Conservation (phyloP, 768 basidiomycete genomes). For the Candolleomyces eurysporus region DNA sequence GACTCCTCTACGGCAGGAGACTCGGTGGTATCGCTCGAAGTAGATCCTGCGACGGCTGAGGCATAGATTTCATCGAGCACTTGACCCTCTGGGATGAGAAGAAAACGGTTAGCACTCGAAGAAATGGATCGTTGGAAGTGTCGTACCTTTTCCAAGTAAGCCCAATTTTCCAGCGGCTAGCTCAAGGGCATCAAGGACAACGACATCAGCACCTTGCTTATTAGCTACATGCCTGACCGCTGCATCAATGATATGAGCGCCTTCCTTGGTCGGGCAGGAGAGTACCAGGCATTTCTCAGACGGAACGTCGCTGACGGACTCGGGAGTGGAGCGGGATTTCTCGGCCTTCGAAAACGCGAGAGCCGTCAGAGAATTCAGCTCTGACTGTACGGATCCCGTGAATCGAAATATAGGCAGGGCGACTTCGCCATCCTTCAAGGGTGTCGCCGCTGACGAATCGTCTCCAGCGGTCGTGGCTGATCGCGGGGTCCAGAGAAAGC, state of each 20-base stretch:
- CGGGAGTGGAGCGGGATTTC: background rate
- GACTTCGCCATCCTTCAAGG: background rate
- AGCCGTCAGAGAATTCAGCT: background rate
- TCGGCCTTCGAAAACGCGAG: background rate
- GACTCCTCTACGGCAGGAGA: background rate
- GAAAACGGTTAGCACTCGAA: background rate
- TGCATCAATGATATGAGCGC: slow-evolving; percentile 10
- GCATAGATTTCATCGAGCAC: background rate
- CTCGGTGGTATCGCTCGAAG: background rate
- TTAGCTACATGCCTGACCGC: slow-evolving; percentile 6
- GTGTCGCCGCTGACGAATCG: background rate
- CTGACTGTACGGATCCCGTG: background rate
- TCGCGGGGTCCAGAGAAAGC: background rate
- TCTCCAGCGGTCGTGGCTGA: background rate
- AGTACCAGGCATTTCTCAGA: background rate
- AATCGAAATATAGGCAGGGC: background rate
- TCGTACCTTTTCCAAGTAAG: slow-evolving; percentile 12
- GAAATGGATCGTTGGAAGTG: background rate
- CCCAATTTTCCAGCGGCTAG: slow-evolving; percentile 12
- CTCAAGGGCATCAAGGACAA: slow-evolving; percentile 16
- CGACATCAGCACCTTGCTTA: slow-evolving; percentile 8
- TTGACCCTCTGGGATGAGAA: background rate
- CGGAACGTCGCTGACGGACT: background rate
- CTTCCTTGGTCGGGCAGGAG: slow-evolving; percentile 3
- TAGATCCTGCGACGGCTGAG: background rate